These are phyloP conservation scores for Penicillium italicum DNA, from an alignment of 2,329 filamentous ascomycete species.

Conservation along the genomic window DNA sequence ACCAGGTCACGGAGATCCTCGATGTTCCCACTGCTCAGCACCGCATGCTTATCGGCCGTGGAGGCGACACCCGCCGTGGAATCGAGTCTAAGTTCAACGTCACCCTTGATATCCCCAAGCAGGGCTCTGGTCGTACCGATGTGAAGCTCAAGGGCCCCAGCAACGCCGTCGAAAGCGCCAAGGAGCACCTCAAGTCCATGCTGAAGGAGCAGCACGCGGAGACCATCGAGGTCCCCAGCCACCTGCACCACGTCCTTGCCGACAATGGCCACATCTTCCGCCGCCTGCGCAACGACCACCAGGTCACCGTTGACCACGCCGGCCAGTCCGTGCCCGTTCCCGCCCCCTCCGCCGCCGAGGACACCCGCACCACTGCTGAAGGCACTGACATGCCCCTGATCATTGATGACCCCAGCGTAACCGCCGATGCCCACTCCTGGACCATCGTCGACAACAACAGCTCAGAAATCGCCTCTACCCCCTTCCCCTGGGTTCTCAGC, in stretches of 20 bases:
- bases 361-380: slow-evolving; percentile 49
- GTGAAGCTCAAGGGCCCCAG: slow-evolving; percentile 82
- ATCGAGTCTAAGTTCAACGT: slow-evolving; percentile 85
- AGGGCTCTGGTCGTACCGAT: slow-evolving; percentile 76
- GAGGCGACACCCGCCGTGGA: slow-evolving; percentile 78
- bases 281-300: slow-evolving; percentile 76
- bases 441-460: slow-evolving; percentile 61
- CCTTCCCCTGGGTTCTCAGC: slow-evolving; percentile 79
- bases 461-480: slow-evolving; percentile 32
- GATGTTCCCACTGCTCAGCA: slow-evolving; percentile 90
- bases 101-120: slow-evolving; percentile 83
- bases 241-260: slow-evolving; percentile 72
- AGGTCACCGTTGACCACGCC: slow-evolving; percentile 87
- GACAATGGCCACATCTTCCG: slow-evolving; percentile 95
- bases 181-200: slow-evolving; percentile 72
- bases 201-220: slow-evolving; percentile 85
- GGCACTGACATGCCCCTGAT: slow-evolving; percentile 75
- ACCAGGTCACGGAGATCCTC: slow-evolving; percentile 70
- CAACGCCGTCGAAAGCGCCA: slow-evolving; percentile 76
- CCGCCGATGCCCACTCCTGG: slow-evolving; percentile 74
- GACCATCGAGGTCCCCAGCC: slow-evolving; percentile 76
- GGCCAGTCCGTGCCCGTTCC: slow-evolving; percentile 72
- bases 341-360: slow-evolving; percentile 57
- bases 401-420: slow-evolving; percentile 71
- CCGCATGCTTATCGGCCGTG: slow-evolving; percentile 82